Conservation (phyloP, 495 filamentous ascomycete genomes). For the Arthonia radiata region DNA sequence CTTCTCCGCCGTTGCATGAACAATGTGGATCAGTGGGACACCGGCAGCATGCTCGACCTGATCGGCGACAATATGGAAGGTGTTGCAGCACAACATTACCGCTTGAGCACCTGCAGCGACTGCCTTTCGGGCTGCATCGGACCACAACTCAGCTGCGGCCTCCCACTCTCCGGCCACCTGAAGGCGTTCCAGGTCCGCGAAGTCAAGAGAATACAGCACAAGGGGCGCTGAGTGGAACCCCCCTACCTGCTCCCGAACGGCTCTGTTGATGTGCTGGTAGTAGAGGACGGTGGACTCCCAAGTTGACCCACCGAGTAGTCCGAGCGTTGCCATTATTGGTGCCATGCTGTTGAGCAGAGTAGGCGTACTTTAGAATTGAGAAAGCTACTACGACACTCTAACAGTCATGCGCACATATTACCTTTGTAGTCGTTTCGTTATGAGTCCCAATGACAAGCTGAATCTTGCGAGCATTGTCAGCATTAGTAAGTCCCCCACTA, state of each 20-base stretch:
- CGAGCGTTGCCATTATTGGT: slow-evolving; percentile 5
- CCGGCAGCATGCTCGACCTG: slow-evolving; percentile 1
- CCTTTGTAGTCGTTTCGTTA: too few relatives aligned
- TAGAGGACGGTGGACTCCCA: slow-evolving; percentile 7
- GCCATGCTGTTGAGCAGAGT: too few relatives aligned
- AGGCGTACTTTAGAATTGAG: too few relatives aligned
- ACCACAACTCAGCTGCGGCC: slow-evolving; percentile 1
- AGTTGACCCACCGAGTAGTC: slow-evolving; percentile 5
- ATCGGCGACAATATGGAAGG: slow-evolving; percentile 3
- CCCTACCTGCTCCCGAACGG: slow-evolving; percentile 3
- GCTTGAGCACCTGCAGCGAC: slow-evolving; percentile 5
- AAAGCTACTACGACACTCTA: too few relatives aligned
- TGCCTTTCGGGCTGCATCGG: slow-evolving; percentile 1
- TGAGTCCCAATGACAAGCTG: too few relatives aligned
- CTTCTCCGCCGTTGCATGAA: slow-evolving; percentile 3
- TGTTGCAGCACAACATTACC: slow-evolving; percentile 7
- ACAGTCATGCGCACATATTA: too few relatives aligned
- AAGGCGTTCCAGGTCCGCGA: slow-evolving; percentile 3
- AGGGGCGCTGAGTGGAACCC: slow-evolving; percentile 5
- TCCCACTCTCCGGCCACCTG: slow-evolving; percentile 4
- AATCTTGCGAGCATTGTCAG: too few relatives aligned
- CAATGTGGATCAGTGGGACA: slow-evolving; percentile 8
- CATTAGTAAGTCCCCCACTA: too few relatives aligned
- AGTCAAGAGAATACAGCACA: slow-evolving; percentile 8
- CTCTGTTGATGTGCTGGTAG: slow-evolving; percentile 7